Percentiles rank a stretch among this genome's conserved stretches.
These are phyloP conservation scores for Actinomucor elegans DNA, from an alignment of 371 early-diverging fungal species.

Conservation along the genomic window DNA sequence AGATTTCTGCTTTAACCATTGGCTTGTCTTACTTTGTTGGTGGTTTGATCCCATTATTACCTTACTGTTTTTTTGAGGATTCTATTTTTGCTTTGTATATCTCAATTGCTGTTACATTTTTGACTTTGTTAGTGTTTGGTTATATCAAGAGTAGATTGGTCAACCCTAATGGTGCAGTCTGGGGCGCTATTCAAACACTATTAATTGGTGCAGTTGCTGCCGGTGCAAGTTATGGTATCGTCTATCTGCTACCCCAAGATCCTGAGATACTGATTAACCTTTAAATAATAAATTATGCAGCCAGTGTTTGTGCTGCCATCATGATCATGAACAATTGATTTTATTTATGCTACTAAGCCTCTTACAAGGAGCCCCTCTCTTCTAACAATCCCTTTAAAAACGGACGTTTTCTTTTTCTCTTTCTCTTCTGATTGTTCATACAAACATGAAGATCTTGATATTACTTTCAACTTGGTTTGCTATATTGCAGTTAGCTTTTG, in stretches of 20 bases:
- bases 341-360: not conserved
- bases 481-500: not conserved
- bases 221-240: constrained; percentile 50
- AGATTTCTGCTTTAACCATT: constrained; percentile 67
- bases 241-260: constrained; percentile 38
- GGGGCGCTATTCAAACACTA: constrained; percentile 60
- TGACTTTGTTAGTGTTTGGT: constrained; percentile 66
- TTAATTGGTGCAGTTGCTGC: constrained; percentile 68
- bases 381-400: not conserved
- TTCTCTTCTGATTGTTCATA: not conserved
- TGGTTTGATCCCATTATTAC: constrained; percentile 70
- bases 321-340: not conserved
- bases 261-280: constrained; percentile 9
- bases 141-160: constrained; percentile 58
- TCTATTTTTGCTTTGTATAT: constrained; percentile 50
- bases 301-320: not conserved
- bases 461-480: not conserved
- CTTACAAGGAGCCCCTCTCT: not conserved
- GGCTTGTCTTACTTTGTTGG: constrained; percentile 71
- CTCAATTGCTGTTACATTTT: constrained; percentile 58
- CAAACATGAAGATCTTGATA: not conserved
- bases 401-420: not conserved
- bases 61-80: constrained; percentile 58
- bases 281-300: not conserved
- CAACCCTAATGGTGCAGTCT: constrained; percentile 48